Conservation (phyloP, 345 rosid species). For the Boechera retrofracta region DNA sequence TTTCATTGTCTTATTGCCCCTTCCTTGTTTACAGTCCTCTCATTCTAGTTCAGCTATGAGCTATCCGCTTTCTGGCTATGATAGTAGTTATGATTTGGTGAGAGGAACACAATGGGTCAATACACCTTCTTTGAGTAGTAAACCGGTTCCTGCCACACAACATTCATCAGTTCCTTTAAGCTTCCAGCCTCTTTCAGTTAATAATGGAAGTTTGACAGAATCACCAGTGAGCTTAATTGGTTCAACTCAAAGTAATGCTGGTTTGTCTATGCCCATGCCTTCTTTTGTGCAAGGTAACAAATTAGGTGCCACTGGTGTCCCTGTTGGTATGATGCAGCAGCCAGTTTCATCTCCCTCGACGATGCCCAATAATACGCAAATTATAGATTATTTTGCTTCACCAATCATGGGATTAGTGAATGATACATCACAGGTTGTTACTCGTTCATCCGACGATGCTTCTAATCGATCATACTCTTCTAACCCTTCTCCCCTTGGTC, state of each 20-base stretch:
- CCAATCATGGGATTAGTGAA: constrained; percentile 44
- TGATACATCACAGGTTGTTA: constrained; percentile 44
- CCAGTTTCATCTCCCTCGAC: constrained; percentile 43
- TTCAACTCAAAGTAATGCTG: constrained; percentile 30
- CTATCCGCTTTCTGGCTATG: constrained; percentile 33
- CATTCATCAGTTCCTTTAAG: constrained; percentile 25
- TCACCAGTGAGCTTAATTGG: constrained; percentile 25
- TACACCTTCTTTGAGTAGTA: constrained; percentile 43
- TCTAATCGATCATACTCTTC: constrained; percentile 27
- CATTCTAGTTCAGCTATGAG: constrained; percentile 29
- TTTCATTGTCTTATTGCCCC: not conserved
- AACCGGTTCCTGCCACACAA: constrained; percentile 15
- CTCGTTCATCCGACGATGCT: constrained; percentile 27
- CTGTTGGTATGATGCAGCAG: constrained; percentile 40
- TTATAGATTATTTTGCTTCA: constrained; percentile 49
- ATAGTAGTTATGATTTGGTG: constrained; percentile 30
- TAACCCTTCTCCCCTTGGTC: constrained; percentile 40
- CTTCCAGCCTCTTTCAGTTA: constrained; percentile 35
- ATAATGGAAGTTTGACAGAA: constrained; percentile 29
- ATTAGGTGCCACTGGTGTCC: constrained; percentile 15
- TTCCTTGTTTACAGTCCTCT: constrained; percentile 32
- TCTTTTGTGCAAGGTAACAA: constrained; percentile 42
- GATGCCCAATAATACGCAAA: constrained; percentile 69
- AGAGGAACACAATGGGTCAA: constrained; percentile 41
- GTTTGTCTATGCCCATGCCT: constrained; percentile 34